phyloP scores from a whole-genome alignment of 768 basidiomycete genomes.

The Naganishia friedmannii region DNA sequence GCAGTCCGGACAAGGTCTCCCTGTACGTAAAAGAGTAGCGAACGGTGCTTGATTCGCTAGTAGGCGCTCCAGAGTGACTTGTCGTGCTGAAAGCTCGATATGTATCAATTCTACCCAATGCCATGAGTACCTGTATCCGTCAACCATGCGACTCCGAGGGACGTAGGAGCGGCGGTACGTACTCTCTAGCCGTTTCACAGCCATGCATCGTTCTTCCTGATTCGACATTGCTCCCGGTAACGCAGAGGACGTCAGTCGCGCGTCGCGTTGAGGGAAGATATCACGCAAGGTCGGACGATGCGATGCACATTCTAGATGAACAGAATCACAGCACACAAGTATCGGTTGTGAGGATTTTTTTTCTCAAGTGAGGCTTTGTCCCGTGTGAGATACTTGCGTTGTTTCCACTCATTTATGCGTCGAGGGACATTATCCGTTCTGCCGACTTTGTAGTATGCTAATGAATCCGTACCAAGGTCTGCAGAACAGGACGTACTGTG shows the following conservation, averaged over 20 bases:
- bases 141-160: conserved; percentile 9
- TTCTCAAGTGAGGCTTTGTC: too few species aligned
- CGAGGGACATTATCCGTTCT: conserved; percentile 50
- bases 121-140: too few species aligned
- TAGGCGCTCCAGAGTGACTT: background rate
- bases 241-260: background rate
- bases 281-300: conserved; percentile 47
- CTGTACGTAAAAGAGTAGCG: conserved; percentile 25
- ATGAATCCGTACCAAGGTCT: conserved; percentile 43
- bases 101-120: conserved; percentile 47
- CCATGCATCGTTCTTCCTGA: conserved; percentile 1
- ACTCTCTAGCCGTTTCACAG: conserved; percentile 28
- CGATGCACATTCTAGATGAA: conserved; percentile 40
- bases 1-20: conserved; percentile 43
- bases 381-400: conserved; percentile 35
- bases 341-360: background rate
- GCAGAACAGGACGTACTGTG: background rate
- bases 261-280: conserved; percentile 42
- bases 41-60: conserved; percentile 7
- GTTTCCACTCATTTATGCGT: conserved; percentile 47
- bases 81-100: conserved; percentile 46
- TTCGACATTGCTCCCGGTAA: conserved; percentile 30
- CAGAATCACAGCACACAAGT: background rate
- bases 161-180: conserved; percentile 4
- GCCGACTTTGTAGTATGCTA: conserved; percentile 48